A percentile compares a stretch with the other conserved stretches of the same genome.
Evolutionary conservation across 2,329 filamentous ascomycete species (phyloP).

Genomic region (Cladosporium phlei): DNA sequence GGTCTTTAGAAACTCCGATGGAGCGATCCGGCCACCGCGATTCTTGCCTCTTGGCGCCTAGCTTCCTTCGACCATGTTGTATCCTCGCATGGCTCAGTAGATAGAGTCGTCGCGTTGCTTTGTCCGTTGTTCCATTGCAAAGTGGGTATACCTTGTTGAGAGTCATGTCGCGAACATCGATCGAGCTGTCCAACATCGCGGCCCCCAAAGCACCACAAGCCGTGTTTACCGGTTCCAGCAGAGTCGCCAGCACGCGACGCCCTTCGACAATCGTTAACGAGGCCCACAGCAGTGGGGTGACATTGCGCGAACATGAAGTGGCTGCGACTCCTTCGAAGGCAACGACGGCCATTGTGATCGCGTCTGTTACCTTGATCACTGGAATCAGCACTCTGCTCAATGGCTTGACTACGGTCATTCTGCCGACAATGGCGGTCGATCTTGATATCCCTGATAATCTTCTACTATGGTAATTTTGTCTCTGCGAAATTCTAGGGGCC

Average conservation of each 20-base stretch:
- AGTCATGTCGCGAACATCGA: conserved; percentile 12
- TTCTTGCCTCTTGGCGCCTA: no score
- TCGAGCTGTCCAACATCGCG: conserved; percentile 12
- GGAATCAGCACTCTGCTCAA: conserved; percentile 25
- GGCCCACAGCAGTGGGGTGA: not conserved
- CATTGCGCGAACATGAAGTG: conserved; percentile 4
- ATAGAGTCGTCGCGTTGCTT: no score
- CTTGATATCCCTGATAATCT: conserved; percentile 27
- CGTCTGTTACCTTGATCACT: conserved; percentile 25
- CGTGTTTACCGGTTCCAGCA: not conserved
- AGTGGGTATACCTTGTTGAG: not conserved
- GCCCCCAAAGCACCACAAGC: conserved; percentile 6
- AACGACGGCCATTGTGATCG: conserved; percentile 23
- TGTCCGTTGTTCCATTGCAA: not conserved
- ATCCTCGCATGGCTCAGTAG: no score
- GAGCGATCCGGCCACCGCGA: no score
- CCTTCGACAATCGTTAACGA: conserved; percentile 4
- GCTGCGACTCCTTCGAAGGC: conserved; percentile 15
- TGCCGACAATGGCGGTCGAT: conserved; percentile 39
- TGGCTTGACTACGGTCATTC: conserved; percentile 40
- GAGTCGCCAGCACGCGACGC: conserved; percentile 7
- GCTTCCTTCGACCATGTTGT: no score
- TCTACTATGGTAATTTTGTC: conserved; percentile 22
- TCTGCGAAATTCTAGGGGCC: no score
- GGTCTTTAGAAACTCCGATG: no score